Conservation (phyloP, 179 eudicot genomes). For the Spergularia azorica region DNA sequence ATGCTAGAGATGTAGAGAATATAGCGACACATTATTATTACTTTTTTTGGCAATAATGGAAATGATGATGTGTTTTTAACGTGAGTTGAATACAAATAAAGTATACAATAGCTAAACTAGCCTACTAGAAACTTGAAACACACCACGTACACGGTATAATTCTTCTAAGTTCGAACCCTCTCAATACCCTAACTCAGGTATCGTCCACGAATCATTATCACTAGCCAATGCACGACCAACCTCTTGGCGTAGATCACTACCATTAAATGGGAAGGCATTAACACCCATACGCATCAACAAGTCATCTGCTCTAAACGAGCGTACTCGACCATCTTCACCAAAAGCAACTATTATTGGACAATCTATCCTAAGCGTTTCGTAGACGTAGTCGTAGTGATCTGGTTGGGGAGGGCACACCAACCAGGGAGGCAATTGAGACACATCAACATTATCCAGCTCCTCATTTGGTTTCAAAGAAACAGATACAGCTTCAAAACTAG, state of each 20-base stretch:
- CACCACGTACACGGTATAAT: too few relatives aligned
- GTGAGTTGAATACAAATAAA: too few relatives aligned
- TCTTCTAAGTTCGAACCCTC: too few relatives aligned
- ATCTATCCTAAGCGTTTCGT: neutral
- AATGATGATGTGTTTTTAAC: too few relatives aligned
- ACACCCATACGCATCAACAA: neutral
- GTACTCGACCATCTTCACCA: neutral
- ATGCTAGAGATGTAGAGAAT: too few relatives aligned
- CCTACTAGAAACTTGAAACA: too few relatives aligned
- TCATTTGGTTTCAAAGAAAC: neutral
- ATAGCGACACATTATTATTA: too few relatives aligned
- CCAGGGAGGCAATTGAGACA: neutral
- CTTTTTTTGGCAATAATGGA: too few relatives aligned
- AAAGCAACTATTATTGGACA: neutral
- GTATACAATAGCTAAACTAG: too few relatives aligned
- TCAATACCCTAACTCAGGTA: too few relatives aligned
- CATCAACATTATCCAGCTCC: too few relatives aligned
- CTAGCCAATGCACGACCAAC: neutral
- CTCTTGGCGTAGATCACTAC: neutral
- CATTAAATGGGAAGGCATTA: neutral
- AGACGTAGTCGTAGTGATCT: neutral
- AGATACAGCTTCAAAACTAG: neutral
- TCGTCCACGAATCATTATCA: too few relatives aligned
- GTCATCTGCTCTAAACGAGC: neutral
- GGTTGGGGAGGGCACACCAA: conserved; percentile 1